Evolutionary conservation across 305 asterid species (phyloP).

Genomic region (Plantago lanceolata): DNA sequence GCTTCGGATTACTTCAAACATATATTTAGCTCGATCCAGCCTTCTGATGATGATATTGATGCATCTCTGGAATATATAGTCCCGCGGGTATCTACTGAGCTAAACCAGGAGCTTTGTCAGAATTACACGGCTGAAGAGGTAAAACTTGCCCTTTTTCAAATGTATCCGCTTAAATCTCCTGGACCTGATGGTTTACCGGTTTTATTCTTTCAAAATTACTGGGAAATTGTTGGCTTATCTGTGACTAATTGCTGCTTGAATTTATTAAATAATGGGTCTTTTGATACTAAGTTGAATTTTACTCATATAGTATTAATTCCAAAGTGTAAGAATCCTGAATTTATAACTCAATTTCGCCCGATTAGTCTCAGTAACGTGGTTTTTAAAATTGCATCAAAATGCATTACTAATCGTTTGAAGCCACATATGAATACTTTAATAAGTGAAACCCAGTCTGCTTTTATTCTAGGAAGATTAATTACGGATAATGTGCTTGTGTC

Average conservation of each 20-base stretch:
- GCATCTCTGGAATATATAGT: too few relatives aligned
- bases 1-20: too few relatives aligned
- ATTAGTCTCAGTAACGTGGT: background rate
- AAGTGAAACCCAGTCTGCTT: background rate
- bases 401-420: background rate
- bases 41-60: too few relatives aligned
- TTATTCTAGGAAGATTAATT: background rate
- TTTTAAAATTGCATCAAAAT: background rate
- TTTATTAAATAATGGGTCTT: too few relatives aligned
- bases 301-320: background rate
- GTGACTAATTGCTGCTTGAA: background rate
- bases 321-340: background rate
- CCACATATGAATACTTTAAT: background rate
- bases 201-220: background rate
- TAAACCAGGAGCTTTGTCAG: background rate
- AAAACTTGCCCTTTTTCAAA: background rate
- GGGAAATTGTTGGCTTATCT: background rate
- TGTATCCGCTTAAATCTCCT: background rate
- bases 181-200: constrained; percentile 2
- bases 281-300: background rate
- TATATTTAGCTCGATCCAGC: too few relatives aligned
- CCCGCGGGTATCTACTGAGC: too few relatives aligned
- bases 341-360: background rate
- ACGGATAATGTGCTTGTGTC: background rate
- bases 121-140: background rate